phyloP scores from a whole-genome alignment of 2,329 filamentous ascomycete genomes.

The Teratosphaeria viscida region DNA sequence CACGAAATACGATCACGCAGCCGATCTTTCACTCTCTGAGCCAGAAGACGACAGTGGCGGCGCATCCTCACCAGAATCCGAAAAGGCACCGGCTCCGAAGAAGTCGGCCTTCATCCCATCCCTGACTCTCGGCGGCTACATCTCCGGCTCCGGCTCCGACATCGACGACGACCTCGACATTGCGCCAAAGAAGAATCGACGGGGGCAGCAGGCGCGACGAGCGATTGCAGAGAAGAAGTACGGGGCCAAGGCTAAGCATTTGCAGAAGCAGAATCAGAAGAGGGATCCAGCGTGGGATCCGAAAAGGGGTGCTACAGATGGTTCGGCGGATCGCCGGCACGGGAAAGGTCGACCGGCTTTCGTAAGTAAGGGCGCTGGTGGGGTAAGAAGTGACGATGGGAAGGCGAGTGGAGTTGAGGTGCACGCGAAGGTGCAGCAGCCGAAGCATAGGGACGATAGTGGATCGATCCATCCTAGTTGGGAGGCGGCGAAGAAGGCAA shows the following conservation, averaged over 20 bases:
- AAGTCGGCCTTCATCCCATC: conserved; percentile 60
- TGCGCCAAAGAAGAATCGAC: conserved; percentile 57
- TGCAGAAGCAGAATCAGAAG: conserved; percentile 36
- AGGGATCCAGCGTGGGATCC: conserved; percentile 49
- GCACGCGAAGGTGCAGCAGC: conserved; percentile 13
- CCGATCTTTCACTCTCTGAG: conserved; percentile 14
- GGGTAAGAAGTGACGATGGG: conserved; percentile 8
- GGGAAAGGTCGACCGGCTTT: background rate
- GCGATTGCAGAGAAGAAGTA: conserved; percentile 74
- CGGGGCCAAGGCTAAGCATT: conserved; percentile 58
- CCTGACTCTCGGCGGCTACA: conserved; percentile 66
- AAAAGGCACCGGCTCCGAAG: conserved; percentile 14
- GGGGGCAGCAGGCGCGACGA: conserved; percentile 67
- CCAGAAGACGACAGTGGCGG: conserved; percentile 8
- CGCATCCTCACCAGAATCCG: conserved; percentile 14
- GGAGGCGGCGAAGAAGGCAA: conserved; percentile 52
- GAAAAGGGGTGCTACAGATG: conserved; percentile 42
- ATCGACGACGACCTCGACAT: conserved; percentile 48
- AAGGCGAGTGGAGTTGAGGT: background rate
- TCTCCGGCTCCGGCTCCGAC: conserved; percentile 65
- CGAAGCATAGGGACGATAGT: conserved; percentile 34
- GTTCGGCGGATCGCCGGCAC: background rate
- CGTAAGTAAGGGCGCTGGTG: background rate
- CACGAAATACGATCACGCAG: conserved; percentile 8
- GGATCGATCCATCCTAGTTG: conserved; percentile 54